Evolutionary conservation across 352 stramenopile species (phyloP).

Genomic region (Phytopythium montanum): DNA sequence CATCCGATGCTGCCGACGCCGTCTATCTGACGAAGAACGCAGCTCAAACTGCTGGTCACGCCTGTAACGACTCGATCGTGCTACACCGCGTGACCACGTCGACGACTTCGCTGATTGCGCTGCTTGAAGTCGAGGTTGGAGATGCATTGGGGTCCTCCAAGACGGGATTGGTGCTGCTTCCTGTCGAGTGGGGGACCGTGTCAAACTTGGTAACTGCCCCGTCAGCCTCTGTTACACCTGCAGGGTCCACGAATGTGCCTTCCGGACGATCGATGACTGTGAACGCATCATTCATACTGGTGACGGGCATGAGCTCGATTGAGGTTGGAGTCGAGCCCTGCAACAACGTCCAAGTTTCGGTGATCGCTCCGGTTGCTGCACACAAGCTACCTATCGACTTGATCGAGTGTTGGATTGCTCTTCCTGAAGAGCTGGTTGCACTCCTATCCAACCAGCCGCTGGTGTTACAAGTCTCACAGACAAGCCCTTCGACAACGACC

Average conservation of each 20-base stretch:
- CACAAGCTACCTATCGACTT: not conserved
- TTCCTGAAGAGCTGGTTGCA: not conserved
- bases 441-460: not conserved
- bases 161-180: not conserved
- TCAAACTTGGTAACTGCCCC: not conserved
- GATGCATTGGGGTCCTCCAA: not conserved
- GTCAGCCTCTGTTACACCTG: not conserved
- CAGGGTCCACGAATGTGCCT: not conserved
- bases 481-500: not conserved
- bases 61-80: not conserved
- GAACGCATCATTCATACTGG: not conserved
- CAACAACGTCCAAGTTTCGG: not conserved
- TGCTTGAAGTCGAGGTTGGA: not conserved
- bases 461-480: not conserved
- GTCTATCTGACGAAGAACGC: not conserved
- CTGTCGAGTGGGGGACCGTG: not conserved
- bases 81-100: not conserved
- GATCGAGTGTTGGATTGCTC: not conserved
- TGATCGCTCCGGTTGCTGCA: not conserved
- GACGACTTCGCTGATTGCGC: not conserved
- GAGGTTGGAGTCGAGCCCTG: not conserved
- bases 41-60: not conserved
- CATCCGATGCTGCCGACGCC: not conserved
- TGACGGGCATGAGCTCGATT: not conserved
- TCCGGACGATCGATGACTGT: not conserved